Base-by-base conservation (phyloP, 805 yeast genomes). In the Suhomyces sp. region DNA sequence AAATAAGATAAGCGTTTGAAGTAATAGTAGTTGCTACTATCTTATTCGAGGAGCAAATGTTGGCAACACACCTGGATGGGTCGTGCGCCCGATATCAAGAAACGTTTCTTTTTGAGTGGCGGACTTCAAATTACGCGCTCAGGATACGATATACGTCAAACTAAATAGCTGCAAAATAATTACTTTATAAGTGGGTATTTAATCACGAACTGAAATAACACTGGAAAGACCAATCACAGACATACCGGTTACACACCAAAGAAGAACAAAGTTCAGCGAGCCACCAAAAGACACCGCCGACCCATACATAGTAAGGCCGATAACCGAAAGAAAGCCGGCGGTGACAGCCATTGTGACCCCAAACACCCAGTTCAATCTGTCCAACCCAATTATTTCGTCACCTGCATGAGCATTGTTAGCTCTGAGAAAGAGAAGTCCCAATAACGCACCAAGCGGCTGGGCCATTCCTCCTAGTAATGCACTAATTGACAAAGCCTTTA, bases 371-470 rank as follows among this genome's bases (percentile, higher is more conserved):
- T 77, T 63, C 33, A 76, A 67, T 33, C 66, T 61, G 9, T 66
- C 62, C 12, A 69, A 50, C 13, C 73, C 71, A 26, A 74, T 69
- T 0, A 68, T 61, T 38, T 60, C 61, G 27, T 60, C 62, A 68
- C 63, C 49, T 60, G 62, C 26, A 36, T 51, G 46, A 9, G 72
- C 72, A 8, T 72, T 68, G 46, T 66, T 70, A 50, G 81, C 70
- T 8, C 54, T 48, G 50, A 74, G 56, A 31, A 87, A 73, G 5
- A 80, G 57, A 59, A 77, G 78, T 0, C 96, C 97, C 2, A 87
- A 55, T 0, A 86, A 60, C 0, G 97, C 98, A 19, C 99, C 99
- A 15, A 90, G 57, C 0, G 97, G 97, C 65, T 92, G 97, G 2
- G 97, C 84, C 1, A 84, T 75, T 0, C 93, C 92, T 4, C 97